Evolutionary conservation across 169 alveolate species (phyloP), one percentile per base, ranked within the genome.

Genomic region (Cryptosporidium xiaoi): DNA sequence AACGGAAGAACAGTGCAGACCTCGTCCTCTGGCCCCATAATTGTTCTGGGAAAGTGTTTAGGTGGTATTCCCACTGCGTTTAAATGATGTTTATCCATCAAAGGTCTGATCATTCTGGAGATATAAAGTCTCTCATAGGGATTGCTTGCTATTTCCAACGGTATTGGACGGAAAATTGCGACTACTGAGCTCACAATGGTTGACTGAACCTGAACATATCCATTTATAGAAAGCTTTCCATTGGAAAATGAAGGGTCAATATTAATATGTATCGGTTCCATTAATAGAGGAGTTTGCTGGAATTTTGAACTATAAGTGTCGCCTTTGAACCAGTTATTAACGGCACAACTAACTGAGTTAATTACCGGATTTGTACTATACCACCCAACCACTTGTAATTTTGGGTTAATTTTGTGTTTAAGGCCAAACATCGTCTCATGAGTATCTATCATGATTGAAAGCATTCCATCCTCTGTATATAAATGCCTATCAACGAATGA

Each of bases 251-350:
- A 68, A 48, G 98, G 95, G 85, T 95, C 97, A 31, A 95, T 97
- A 84, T 94, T 90, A 65, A 95, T 85, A 85, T 95, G 98, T 82
- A 95, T 93, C 20, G 98, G 98, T 71, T 95, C 97, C 56, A 94
- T 90, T 24, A 95, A 92, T 36, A 96, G 94, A 3, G 97, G 95
- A 66, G 94, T 96, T 0, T 96, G 97, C 65, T 92, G 93, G 84
- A 95, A 95, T 91, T 92, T 95, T 40, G 98, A 95, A 90, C 90
- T 92, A 46, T 24, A 16, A 24, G 65, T 27, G 83, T 92, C 93
- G 69, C 94, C 94, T 84, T 95, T 95, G 84, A 95, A 95, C 98
- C 98, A 95, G 15, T 97, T 97, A 71, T 95, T 96, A 15, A 95
- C 97, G 27, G 97, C 97, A 85, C 97, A 95, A n/a, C 97, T 93